Conservation (phyloP, 768 basidiomycete genomes). For the Termitomyces heimii region DNA sequence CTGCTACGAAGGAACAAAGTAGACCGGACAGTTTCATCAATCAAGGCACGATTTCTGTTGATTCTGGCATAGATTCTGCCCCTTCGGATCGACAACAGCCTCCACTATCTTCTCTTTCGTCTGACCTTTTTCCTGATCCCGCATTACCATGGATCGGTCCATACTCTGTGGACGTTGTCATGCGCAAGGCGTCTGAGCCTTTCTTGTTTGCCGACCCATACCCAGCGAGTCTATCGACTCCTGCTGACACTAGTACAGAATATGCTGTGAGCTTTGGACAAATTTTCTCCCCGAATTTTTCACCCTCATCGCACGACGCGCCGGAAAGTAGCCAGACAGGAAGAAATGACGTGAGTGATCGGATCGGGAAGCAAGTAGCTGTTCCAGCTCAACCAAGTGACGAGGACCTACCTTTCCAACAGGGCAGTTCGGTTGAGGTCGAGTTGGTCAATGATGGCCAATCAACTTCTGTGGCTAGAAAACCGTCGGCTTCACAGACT, state of each 20-base stretch:
- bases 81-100: not conserved
- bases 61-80: not conserved
- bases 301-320: not conserved
- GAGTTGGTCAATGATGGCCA: not conserved
- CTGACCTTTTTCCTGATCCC: not conserved
- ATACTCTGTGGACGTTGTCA: conserved; percentile 6
- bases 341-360: not conserved
- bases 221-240: conserved; percentile 44
- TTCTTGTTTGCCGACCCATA: conserved; percentile 36
- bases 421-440: not conserved
- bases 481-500: not conserved
- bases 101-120: not conserved
- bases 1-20: too few relatives aligned
- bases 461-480: too few relatives aligned
- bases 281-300: not conserved
- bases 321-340: not conserved
- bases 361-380: not conserved
- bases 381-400: not conserved
- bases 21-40: not conserved
- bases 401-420: not conserved
- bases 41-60: not conserved
- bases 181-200: conserved; percentile 22
- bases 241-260: conserved; percentile 13
- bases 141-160: not conserved
- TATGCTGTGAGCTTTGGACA: not conserved